A percentile compares a stretch with the other conserved stretches of the same genome.
phyloP scores from a whole-genome alignment of 2,329 filamentous ascomycete genomes.

The Monilinia fructigena region DNA sequence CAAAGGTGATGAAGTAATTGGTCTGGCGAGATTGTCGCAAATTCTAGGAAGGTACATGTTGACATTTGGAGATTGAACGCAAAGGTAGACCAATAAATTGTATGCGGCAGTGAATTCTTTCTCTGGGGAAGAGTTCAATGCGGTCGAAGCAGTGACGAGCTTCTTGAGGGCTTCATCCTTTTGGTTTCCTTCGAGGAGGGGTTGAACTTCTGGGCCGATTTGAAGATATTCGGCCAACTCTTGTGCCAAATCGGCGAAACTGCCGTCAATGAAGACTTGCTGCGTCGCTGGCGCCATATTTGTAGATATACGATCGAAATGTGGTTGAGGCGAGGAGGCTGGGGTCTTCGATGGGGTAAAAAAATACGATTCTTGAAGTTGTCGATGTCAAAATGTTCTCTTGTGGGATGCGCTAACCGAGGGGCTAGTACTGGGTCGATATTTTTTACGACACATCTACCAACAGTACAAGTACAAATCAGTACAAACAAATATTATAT shows the following conservation, averaged over 20 bases:
- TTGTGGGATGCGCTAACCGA: constrained; percentile 25
- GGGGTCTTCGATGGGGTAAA: constrained; percentile 21
- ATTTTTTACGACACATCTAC: constrained; percentile 12
- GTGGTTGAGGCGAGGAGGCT: constrained; percentile 20
- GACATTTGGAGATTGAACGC: constrained; percentile 79
- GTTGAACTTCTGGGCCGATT: constrained; percentile 65
- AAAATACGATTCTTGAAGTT: constrained; percentile 25
- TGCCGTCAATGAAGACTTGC: constrained; percentile 79
- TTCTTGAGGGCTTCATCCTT: constrained; percentile 85
- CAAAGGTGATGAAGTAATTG: constrained; percentile 78
- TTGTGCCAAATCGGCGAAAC: constrained; percentile 86
- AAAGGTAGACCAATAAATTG: constrained; percentile 93
- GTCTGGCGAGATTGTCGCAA: constrained; percentile 85
- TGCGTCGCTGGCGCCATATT: constrained; percentile 36
- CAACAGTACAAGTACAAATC: not conserved
- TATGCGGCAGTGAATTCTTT: constrained; percentile 96
- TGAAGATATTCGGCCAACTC: constrained; percentile 96
- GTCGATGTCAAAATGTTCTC: constrained; percentile 24
- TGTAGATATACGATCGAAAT: constrained; percentile 23
- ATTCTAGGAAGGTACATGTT: constrained; percentile 84
- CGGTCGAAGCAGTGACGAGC: constrained; percentile 75
- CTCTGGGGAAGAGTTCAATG: constrained; percentile 83
- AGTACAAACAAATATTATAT: not conserved
- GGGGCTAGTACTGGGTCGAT: constrained; percentile 21
- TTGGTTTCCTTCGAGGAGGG: constrained; percentile 69